Percentiles rank a stretch among this genome's conserved stretches.
phyloP scores from a whole-genome alignment of 2,329 filamentous ascomycete genomes.

The Knoxdaviesia proteae region DNA sequence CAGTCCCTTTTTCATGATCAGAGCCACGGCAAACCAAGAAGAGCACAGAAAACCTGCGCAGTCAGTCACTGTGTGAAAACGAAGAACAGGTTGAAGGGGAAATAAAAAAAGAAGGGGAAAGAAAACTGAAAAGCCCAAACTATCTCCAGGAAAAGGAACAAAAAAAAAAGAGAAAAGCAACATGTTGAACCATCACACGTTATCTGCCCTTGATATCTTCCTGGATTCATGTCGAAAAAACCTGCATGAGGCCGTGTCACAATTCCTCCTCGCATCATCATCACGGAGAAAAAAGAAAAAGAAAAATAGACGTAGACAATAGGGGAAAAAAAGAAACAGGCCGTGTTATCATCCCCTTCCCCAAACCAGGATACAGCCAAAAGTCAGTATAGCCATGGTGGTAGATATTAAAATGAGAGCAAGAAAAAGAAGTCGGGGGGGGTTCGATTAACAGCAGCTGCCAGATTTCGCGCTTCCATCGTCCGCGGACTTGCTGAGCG shows the following conservation, averaged over 20 bases:
- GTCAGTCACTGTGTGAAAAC: no score
- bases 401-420: conserved; percentile 3
- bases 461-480: conserved; percentile 54
- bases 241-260: neutral
- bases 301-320: conserved; percentile 1
- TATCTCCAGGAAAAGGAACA: conserved; percentile 4
- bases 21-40: no score
- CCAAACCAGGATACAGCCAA: no score
- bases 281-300: neutral
- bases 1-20: no score
- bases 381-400: neutral
- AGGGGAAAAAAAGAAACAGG: no score
- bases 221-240: neutral
- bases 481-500: conserved; percentile 70
- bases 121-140: conserved; percentile 1
- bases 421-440: conserved; percentile 1
- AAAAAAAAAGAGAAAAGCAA: conserved; percentile 3
- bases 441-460: conserved; percentile 51
- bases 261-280: no score
- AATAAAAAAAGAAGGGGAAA: neutral
- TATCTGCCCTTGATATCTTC: neutral
- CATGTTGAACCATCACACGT: neutral
- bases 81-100: no score
- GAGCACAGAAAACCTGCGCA: no score
- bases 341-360: no score